Conservation (phyloP, 2,329 filamentous ascomycete species). For the Colletotrichum viniferum region DNA sequence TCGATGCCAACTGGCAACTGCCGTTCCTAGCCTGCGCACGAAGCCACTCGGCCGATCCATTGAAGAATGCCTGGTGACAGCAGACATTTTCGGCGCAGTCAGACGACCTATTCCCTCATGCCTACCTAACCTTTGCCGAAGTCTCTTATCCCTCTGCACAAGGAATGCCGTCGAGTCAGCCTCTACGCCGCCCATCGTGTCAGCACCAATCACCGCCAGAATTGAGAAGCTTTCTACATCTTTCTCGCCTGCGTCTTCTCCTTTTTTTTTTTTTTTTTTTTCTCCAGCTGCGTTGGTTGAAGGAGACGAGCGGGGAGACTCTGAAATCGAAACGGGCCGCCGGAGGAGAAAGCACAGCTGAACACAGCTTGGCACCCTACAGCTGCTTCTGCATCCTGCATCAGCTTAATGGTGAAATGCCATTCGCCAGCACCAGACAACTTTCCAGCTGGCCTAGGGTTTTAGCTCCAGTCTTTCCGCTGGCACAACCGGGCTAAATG, state of each 20-base stretch:
- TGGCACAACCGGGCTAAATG: not conserved
- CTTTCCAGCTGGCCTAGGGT: not conserved
- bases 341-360: not conserved
- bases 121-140: not conserved
- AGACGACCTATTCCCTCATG: not conserved
- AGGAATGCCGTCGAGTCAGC: not conserved
- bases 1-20: not conserved
- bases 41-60: not conserved
- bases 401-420: not conserved
- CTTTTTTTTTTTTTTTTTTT: too few species aligned
- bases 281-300: not conserved
- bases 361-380: not conserved
- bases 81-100: not conserved
- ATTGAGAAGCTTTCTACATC: not conserved
- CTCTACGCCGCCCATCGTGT: not conserved
- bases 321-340: not conserved
- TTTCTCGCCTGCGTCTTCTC: not conserved
- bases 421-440: not conserved
- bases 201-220: not conserved
- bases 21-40: not conserved
- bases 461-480: not conserved
- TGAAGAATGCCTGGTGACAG: not conserved
- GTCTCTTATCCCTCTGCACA: not conserved
- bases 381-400: not conserved
- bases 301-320: not conserved